Evolutionary conservation across 768 basidiomycete species (phyloP), one percentile per base, ranked within the genome.

Genomic region (Pisolithus microcarpus): DNA sequence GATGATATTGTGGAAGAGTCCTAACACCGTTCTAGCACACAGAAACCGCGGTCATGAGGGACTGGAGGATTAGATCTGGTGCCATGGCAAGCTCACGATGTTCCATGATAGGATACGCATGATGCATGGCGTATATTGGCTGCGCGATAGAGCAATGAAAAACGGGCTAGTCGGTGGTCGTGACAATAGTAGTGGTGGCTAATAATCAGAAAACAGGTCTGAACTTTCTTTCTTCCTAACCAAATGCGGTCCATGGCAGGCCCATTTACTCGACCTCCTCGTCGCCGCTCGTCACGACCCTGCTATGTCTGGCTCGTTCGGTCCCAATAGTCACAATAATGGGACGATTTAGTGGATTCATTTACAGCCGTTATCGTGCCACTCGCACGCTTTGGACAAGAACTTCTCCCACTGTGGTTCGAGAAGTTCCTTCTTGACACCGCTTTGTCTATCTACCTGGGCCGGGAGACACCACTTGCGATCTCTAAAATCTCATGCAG

Each of bases 1-100:
- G 93, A 60, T 94, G 84, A 60, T 94, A 96, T 59, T 93, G 85
- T 26, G 90, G 84, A 38, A 94, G 74, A 24, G 92, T 93, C 36
- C 89, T 79, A 58, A 95, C 77, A 19, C 88, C 88, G 71, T 90
- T 90, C 87, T 90, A 39, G 44, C 13, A 52, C 15, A 19, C 19
- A 46, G 37, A 49, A 46, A 49, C 50, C 31, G 36, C 42, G 47
- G 53, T 46, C 34, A 58, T 52, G 30, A 54, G 54, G 13, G 51
- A 38, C 38, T 15, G n/a, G 28, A 45, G 9, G 39, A 51, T 18
- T 43, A 51, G 44, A 19, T 38, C 15, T 39, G 16, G 38, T 11
- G 21, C 44, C 34, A 16, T 43, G 40, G 34, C 53, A 15, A 13
- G 68, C 78, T 63, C 58, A 83, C 83, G 56, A 85, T 79, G 61